Base-by-base conservation (phyloP, 106 monocot species). In the Cymbidium sinense region DNA sequence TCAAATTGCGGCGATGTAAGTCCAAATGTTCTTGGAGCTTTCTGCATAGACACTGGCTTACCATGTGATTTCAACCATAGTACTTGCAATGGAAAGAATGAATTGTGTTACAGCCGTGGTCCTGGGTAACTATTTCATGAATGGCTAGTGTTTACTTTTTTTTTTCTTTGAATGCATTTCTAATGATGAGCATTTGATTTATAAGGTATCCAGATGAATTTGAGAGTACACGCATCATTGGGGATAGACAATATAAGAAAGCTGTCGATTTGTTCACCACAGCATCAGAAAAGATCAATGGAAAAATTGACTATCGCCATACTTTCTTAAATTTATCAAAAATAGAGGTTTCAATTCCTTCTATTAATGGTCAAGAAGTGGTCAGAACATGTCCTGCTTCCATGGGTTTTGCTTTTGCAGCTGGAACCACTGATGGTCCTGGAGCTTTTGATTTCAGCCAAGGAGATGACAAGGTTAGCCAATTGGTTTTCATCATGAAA, bases 391-490 rank as follows among this genome's bases (percentile, higher is more conserved):
- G 96, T 51, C 96, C 96, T 65, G 96, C 96, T 54, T 93, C 96
- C 7, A 86, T 96, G 93, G 96, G 96, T 27, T 94, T 94, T 83
- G 87, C 86, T 55, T 91, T 96, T 91, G 96, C 96, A 79, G 96
- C 96, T 44, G 96, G 96, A 79, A 94, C 96, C 50, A 96, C 96
- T 29, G 96, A 96, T 82, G 96, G 96, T 47, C 96, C 96, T 79
- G 96, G 96, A 75, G 93, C 93, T 64, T 96, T 94, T 83, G 93
- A 94, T 77, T 96, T 96, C 44, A 83, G 73, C 79, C 96, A 96
- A 88, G 93, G 96, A 44, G 96, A 96, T 82, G 88, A 86, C 55
- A 82, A 89, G 91, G 96, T 94, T 79, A 34, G 18, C 76, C 70
- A 35, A 19, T 54, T 76, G 4, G 7, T 70, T 34, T 36, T 77